A percentile compares a stretch with the other conserved stretches of the same genome.
These are phyloP conservation scores for Diaporthe destruens DNA, from an alignment of 2,329 filamentous ascomycete genomes.

Conservation along the genomic window DNA sequence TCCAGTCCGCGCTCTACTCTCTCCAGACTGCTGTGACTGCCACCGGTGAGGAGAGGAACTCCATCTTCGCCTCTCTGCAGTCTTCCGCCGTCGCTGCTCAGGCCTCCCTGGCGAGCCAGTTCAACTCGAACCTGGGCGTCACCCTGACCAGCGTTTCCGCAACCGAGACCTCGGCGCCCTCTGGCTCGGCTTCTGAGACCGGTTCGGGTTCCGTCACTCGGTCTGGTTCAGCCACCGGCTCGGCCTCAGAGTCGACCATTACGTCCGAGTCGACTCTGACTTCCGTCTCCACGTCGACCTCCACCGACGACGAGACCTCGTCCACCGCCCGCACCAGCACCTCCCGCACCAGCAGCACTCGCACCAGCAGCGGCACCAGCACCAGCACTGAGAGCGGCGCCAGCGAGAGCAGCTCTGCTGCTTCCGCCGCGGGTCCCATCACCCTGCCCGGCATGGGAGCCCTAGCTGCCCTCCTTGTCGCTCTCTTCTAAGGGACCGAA, in stretches of 20 bases:
- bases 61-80: constrained; percentile 30
- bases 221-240: background rate
- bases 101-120: constrained; percentile 12
- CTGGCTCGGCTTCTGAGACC: constrained; percentile 11
- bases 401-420: constrained; percentile 23
- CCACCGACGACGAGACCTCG: background rate
- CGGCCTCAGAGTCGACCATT: constrained; percentile 6
- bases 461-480: constrained; percentile 22
- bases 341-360: constrained; percentile 13
- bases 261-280: constrained; percentile 12
- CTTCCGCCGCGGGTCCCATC: constrained; percentile 19
- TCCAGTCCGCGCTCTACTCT: constrained; percentile 11
- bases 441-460: constrained; percentile 23
- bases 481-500: constrained; percentile 18
- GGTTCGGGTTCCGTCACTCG: background rate
- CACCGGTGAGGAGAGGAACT: constrained; percentile 29
- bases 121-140: constrained; percentile 25
- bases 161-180: background rate
- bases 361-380: constrained; percentile 7
- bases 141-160: constrained; percentile 2
- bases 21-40: constrained; percentile 28
- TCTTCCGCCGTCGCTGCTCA: constrained; percentile 31
- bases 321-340: constrained; percentile 9
- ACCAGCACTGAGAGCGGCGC: constrained; percentile 26
- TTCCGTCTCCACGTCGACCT: background rate